These are phyloP conservation scores for Pyrenochaeta sp. DNA, from an alignment of 2,329 filamentous ascomycete species.

Conservation along the genomic window DNA sequence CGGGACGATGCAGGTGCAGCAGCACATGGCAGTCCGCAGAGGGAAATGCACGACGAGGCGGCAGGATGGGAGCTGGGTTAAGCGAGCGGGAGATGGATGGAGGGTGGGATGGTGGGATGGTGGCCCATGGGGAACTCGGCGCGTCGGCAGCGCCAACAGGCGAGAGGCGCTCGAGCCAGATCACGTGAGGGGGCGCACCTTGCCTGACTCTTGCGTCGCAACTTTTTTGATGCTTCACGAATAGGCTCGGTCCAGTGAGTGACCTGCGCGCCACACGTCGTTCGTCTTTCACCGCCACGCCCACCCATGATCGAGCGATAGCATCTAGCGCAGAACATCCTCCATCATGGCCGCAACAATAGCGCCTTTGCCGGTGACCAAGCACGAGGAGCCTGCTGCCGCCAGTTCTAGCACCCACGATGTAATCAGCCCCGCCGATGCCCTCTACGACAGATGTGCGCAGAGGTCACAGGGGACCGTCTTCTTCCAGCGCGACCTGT, in stretches of 20 bases:
- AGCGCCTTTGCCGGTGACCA: constrained; percentile 25
- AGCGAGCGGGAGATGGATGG: constrained; percentile 3
- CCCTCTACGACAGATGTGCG: constrained; percentile 51
- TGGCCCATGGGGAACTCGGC: neutral
- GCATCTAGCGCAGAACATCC: constrained; percentile 1
- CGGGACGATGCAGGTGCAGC: neutral
- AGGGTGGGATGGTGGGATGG: neutral
- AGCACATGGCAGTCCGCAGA: neutral
- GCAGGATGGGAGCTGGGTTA: neutral
- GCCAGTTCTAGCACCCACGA: constrained; percentile 14
- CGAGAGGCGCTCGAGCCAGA: neutral
- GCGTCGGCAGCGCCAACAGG: neutral
- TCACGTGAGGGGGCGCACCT: constrained; percentile 10
- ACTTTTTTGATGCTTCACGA: constrained; percentile 3
- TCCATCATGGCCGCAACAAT: constrained; percentile 34
- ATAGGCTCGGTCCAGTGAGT: neutral
- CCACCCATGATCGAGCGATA: constrained; percentile 35
- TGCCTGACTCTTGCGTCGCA: neutral
- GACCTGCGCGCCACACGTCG: neutral
- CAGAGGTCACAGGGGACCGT: constrained; percentile 44
- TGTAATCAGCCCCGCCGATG: constrained; percentile 34
- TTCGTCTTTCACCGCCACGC: constrained; percentile 8
- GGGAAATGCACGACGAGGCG: neutral
- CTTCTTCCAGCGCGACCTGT: constrained; percentile 52
- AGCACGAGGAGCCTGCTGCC: constrained; percentile 26